Conservation (phyloP, 768 basidiomycete genomes). For the Erythrobasidium yunnanense region DNA sequence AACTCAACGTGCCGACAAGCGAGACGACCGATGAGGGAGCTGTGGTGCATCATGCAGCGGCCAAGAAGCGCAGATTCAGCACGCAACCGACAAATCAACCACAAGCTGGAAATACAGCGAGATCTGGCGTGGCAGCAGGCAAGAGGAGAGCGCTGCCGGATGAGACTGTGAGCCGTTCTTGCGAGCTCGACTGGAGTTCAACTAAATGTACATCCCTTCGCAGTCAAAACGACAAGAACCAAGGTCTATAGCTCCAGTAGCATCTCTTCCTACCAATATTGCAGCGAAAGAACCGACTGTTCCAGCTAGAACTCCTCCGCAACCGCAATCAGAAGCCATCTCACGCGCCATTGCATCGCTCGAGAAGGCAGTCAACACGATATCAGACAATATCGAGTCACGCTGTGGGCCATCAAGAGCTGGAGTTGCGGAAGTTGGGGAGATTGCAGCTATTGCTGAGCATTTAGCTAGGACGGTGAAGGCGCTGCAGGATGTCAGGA, state of each 20-base stretch:
- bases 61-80: slow-evolving; percentile 15
- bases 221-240: too few relatives aligned
- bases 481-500: neutral
- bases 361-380: neutral
- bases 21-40: neutral
- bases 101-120: neutral
- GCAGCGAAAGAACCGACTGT: too few relatives aligned
- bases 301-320: too few relatives aligned
- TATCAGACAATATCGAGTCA: neutral
- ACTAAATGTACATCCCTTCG: too few relatives aligned
- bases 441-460: neutral
- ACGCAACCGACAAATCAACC: slow-evolving; percentile 4
- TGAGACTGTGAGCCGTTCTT: too few relatives aligned
- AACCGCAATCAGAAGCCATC: too few relatives aligned
- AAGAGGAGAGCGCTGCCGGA: too few relatives aligned
- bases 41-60: neutral
- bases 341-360: neutral
- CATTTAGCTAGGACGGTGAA: neutral
- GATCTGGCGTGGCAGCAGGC: too few relatives aligned
- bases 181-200: too few relatives aligned
- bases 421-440: too few relatives aligned
- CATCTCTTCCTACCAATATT: too few relatives aligned
- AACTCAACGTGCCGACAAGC: neutral
- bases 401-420: neutral
- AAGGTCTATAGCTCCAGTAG: too few relatives aligned